A percentile compares a stretch with the other conserved stretches of the same genome.
Conservation (phyloP, 2,329 filamentous ascomycete genomes). For the Monilinia fructicola region DNA sequence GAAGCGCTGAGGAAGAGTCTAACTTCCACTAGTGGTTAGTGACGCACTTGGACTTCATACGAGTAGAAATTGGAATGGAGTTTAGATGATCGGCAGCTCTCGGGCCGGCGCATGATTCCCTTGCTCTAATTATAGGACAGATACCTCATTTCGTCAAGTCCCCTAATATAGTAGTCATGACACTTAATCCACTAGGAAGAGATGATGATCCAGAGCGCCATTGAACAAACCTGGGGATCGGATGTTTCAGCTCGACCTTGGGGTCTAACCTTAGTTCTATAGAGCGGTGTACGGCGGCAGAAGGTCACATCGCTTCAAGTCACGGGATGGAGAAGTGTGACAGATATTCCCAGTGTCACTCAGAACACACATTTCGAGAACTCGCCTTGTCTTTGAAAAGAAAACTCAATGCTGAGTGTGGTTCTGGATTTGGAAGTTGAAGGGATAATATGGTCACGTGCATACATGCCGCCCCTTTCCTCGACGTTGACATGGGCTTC, state of each 20-base stretch:
- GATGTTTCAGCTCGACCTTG: not conserved
- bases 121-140: not conserved
- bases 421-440: too few relatives aligned
- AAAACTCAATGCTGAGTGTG: too few relatives aligned
- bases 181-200: not conserved
- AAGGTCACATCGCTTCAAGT: not conserved
- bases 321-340: too few relatives aligned
- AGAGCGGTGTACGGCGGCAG: constrained; percentile 5
- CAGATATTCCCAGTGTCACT: too few relatives aligned
- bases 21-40: not conserved
- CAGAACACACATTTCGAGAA: too few relatives aligned
- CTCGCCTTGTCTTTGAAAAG: too few relatives aligned
- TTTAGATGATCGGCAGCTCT: not conserved
- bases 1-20: not conserved
- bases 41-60: not conserved
- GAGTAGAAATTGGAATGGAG: not conserved
- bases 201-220: not conserved
- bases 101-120: not conserved
- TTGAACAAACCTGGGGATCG: not conserved
- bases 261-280: not conserved
- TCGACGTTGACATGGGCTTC: not conserved
- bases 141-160: not conserved
- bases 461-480: too few relatives aligned
- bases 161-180: not conserved
- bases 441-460: too few relatives aligned